Conservation (phyloP, 352 stramenopile species). For the Globisporangium carolinianum region DNA sequence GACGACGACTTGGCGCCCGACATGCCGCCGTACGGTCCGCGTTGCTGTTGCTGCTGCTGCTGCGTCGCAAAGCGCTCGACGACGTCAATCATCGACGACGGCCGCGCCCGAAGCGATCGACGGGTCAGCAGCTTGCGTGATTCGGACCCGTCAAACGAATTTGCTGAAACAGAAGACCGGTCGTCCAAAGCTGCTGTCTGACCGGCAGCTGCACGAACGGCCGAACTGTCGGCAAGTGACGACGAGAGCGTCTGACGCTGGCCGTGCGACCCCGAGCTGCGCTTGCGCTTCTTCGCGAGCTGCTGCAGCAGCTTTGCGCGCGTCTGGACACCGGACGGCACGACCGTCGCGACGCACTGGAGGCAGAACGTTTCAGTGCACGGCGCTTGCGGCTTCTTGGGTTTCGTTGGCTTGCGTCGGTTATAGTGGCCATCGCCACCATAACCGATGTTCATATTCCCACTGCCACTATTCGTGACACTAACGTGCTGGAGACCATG, state of each 20-base stretch:
- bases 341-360: constrained; percentile 60
- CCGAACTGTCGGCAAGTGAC: constrained; percentile 16
- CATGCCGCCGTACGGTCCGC: constrained; percentile 5
- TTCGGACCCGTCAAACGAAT: constrained; percentile 66
- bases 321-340: constrained; percentile 51
- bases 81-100: constrained; percentile 45
- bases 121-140: constrained; percentile 53
- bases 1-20: constrained; percentile 36
- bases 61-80: constrained; percentile 50
- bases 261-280: constrained; percentile 10
- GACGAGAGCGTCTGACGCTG: constrained; percentile 34
- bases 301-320: constrained; percentile 61
- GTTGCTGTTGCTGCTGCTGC: constrained; percentile 12
- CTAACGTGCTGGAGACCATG: constrained; percentile 23
- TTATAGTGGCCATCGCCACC: no score
- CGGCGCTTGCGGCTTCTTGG: constrained; percentile 18
- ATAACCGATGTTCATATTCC: no score
- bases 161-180: constrained; percentile 54
- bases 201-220: constrained; percentile 7
- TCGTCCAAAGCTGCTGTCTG: constrained; percentile 30
- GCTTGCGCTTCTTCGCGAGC: constrained; percentile 56
- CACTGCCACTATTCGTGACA: no score
- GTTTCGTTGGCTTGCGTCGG: constrained; percentile 4
- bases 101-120: constrained; percentile 5
- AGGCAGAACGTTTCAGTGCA: constrained; percentile 78